Conservation (phyloP, 1,284 basidiomycete species). For the Apiotrichum sp. region DNA sequence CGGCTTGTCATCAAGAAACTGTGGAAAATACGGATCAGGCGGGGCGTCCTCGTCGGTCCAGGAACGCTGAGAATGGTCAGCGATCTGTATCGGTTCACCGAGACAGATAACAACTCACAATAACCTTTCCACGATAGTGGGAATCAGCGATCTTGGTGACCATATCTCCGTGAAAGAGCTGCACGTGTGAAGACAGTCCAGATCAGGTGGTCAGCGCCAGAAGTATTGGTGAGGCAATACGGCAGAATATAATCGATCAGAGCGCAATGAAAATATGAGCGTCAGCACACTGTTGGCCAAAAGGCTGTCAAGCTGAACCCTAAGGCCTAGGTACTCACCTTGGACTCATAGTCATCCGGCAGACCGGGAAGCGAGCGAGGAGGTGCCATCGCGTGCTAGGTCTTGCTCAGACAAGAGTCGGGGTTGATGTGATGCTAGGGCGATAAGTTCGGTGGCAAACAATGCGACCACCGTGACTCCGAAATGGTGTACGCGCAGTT, state of each 20-base stretch:
- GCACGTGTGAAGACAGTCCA: not conserved
- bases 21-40: slow-evolving; percentile 50
- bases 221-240: too few relatives aligned
- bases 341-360: slow-evolving; percentile 33
- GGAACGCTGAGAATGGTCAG: slow-evolving; percentile 23
- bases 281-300: not conserved
- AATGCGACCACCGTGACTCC: too few relatives aligned
- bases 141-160: slow-evolving; percentile 24
- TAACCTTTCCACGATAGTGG: slow-evolving; percentile 26
- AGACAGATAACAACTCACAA: slow-evolving; percentile 20
- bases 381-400: slow-evolving; percentile 9
- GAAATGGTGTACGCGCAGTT: too few relatives aligned
- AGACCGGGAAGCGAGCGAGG: slow-evolving; percentile 34
- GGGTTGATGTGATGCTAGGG: too few relatives aligned
- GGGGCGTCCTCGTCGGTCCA: slow-evolving; percentile 40
- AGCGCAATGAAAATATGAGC: not conserved
- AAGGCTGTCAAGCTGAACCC: not conserved
- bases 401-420: too few relatives aligned
- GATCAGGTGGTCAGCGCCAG: too few relatives aligned
- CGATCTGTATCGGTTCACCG: too few relatives aligned
- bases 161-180: slow-evolving; percentile 34
- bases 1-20: slow-evolving; percentile 56
- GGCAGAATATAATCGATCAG: too few relatives aligned
- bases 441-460: too few relatives aligned
- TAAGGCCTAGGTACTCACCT: slow-evolving; percentile 17